A percentile compares a stretch with the other conserved stretches of the same genome.
Conservation (phyloP, 768 basidiomycete genomes). For the Psilocybe azurescens region DNA sequence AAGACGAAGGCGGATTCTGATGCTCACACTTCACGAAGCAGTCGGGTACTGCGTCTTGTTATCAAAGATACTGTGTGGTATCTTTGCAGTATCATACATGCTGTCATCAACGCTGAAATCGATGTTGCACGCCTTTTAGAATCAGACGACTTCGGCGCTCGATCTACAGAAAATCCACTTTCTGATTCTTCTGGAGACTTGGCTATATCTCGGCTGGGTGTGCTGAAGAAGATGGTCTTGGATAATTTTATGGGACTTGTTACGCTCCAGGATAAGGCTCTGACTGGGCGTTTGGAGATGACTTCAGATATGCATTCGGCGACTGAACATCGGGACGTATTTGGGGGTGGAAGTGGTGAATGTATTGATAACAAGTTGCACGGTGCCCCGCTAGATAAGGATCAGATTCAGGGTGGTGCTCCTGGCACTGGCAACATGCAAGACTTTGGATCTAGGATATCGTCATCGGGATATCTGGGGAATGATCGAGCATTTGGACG, state of each 20-base stretch:
- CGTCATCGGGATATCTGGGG: background rate
- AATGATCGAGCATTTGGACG: background rate
- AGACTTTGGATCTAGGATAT: background rate
- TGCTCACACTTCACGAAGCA: background rate
- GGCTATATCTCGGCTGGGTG: background rate
- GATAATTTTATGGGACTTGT: constrained; percentile 8
- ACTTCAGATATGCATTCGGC: background rate
- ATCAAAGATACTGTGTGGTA: constrained; percentile 60
- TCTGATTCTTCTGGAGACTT: constrained; percentile 16
- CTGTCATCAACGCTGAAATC: constrained; percentile 13
- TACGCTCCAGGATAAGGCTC: background rate
- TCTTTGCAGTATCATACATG: constrained; percentile 50
- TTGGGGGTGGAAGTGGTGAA: background rate
- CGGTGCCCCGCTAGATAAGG: background rate
- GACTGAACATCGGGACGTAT: background rate
- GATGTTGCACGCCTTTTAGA: background rate
- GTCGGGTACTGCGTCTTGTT: constrained; percentile 44
- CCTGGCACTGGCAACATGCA: constrained; percentile 1
- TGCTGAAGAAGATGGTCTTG: constrained; percentile 8
- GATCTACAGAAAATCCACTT: background rate
- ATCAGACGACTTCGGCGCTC: background rate
- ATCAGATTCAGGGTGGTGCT: background rate
- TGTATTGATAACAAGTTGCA: background rate
- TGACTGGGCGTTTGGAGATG: background rate
- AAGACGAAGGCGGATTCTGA: background rate